Base-by-base conservation (phyloP, 1,139 yeast genomes). In the Blastobotrys ciferrii region DNA sequence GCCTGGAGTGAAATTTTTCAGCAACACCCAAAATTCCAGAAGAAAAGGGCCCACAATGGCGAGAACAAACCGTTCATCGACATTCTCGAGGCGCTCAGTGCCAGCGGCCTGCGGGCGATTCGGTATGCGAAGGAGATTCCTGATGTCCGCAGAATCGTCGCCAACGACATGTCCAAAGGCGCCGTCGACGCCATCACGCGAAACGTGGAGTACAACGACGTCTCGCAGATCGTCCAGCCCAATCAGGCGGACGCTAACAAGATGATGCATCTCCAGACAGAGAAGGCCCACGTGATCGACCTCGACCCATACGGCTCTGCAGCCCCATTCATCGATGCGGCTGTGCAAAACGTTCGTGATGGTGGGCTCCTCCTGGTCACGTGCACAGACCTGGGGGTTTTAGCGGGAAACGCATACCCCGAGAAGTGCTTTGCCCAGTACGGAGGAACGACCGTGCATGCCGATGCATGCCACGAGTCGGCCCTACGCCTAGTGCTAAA, bases 231-330 rank as follows among this genome's bases (percentile, higher is more conserved):
- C 7, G 88, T 92, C 20, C 66, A 64, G 37, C 76, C 94, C 9
- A 83, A 87, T 59, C 77, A 78, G 58, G 96, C 92, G 18, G 98
- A 92, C 69, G 98, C 98, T 20, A 87, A 85, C 56, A 80, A 80
- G 43, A 80, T 77, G 63, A 88, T 92, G 96, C 70, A 73, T 45
- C 72, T 75, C 47, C 64, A 76, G 0, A 64, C 69, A 28, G 70
- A 69, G 18, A 67, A 62, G 43, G 61, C 58, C 13, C 95, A 92
- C 62, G 87, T 87, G 9, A 81, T 94, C 50, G 99, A 92, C 68
- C 75, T 92, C 49, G 99, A 92, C 64, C 99, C 99, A 0, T 92
- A 92, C 64, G 99, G 99, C 17, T 85, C 97, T 0, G 98, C 97
- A 0, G 80, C 96, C 1, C 98, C 98, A 4, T 92, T 92, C 63